phyloP scores from a whole-genome alignment of 495 filamentous ascomycete genomes.

The Penicillium longicatenatum region DNA sequence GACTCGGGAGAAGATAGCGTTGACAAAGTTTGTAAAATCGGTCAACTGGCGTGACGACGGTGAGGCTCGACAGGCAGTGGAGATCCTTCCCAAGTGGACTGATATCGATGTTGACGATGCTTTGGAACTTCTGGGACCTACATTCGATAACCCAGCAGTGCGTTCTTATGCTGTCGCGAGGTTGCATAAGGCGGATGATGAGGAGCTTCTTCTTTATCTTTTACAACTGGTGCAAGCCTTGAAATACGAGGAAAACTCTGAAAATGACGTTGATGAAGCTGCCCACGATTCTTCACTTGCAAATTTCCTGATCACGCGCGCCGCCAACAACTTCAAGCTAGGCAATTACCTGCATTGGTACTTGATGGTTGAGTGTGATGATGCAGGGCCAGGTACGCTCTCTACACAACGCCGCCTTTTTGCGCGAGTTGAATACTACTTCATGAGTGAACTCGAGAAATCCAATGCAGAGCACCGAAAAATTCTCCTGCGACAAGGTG shows the following conservation, averaged over 20 bases:
- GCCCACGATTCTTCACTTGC: constrained; percentile 85
- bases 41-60: constrained; percentile 89
- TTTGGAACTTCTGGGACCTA: constrained; percentile 88
- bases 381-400: constrained; percentile 69
- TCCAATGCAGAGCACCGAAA: constrained; percentile 65
- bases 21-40: constrained; percentile 97
- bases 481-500: constrained; percentile 81
- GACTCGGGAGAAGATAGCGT: constrained; percentile 85
- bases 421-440: constrained; percentile 89
- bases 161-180: constrained; percentile 92
- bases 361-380: constrained; percentile 94
- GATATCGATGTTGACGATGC: constrained; percentile 98
- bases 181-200: constrained; percentile 87
- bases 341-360: constrained; percentile 99
- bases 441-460: constrained; percentile 78
- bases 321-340: constrained; percentile 80
- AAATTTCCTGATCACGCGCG: constrained; percentile 83
- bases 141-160: constrained; percentile 84
- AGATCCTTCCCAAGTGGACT: constrained; percentile 90
- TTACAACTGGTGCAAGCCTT: constrained; percentile 95
- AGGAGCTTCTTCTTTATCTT: constrained; percentile 89
- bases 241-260: constrained; percentile 82
- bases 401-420: constrained; percentile 80
- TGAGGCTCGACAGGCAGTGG: constrained; percentile 85
- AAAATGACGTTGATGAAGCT: constrained; percentile 59